These are phyloP conservation scores for Mycena latifolia DNA, from an alignment of 768 basidiomycete genomes.

Conservation along the genomic window DNA sequence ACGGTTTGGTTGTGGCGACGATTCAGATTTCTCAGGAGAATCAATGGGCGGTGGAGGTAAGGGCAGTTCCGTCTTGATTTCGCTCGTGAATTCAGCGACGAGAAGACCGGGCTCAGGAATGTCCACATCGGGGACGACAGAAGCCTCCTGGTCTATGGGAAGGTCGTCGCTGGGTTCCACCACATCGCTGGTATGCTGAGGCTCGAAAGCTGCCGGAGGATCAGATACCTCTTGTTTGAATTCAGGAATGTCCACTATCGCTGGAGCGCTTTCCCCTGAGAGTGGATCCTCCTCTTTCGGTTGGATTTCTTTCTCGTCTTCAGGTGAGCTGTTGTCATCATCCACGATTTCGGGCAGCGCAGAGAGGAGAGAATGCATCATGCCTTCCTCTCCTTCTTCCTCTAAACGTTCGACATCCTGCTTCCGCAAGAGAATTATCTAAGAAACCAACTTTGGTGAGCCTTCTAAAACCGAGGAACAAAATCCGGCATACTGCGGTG, in stretches of 20 bases:
- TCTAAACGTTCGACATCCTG: conserved; percentile 71
- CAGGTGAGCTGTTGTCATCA: conserved; percentile 35
- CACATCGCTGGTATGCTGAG: background rate
- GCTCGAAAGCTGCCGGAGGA: background rate
- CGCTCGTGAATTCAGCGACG: background rate
- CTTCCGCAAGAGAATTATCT: conserved; percentile 85
- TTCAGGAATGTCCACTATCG: background rate
- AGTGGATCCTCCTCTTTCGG: conserved; percentile 10
- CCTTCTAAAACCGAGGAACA: background rate
- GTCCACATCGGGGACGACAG: background rate
- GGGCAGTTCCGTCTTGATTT: conserved; percentile 1
- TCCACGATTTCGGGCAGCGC: conserved; percentile 56
- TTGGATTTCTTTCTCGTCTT: conserved; percentile 23
- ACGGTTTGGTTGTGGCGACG: background rate
- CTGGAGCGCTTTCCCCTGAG: conserved; percentile 3
- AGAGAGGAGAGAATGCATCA: conserved; percentile 52
- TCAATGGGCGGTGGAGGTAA: background rate
- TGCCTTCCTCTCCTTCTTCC: conserved; percentile 66
- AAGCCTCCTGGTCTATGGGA: background rate
- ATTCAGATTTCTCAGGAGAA: conserved; percentile 17
- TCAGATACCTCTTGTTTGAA: conserved; percentile 16
- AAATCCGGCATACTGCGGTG: conserved; percentile 70
- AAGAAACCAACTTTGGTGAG: conserved; percentile 8
- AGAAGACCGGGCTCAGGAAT: background rate
- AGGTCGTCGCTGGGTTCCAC: background rate